Conservation (phyloP, 805 yeast genomes). For the Candida coquimbonensis region DNA sequence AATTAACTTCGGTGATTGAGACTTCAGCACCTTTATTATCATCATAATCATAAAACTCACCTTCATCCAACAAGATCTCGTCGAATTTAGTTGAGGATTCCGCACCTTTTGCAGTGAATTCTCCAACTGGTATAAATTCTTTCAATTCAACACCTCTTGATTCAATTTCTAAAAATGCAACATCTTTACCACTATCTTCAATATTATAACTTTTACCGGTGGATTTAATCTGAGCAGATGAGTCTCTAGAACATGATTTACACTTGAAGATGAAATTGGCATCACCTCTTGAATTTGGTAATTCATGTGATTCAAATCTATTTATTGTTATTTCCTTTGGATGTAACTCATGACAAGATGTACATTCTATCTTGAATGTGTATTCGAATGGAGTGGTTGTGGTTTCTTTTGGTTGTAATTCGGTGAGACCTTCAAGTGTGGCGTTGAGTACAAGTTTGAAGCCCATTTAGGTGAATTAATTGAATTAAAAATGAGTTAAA, state of each 20-base stretch:
- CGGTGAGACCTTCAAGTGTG: slow-evolving; percentile 29
- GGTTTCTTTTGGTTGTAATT: slow-evolving; percentile 53
- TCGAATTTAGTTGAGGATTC: slow-evolving; percentile 45
- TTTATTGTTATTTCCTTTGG: slow-evolving; percentile 64
- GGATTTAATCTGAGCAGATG: slow-evolving; percentile 20
- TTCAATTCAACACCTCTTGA: slow-evolving; percentile 76
- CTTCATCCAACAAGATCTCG: slow-evolving; percentile 67
- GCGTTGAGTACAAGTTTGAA: slow-evolving; percentile 28
- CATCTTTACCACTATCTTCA: slow-evolving; percentile 38
- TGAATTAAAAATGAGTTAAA: not conserved
- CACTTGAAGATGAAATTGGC: slow-evolving; percentile 81
- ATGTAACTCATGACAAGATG: slow-evolving; percentile 72
- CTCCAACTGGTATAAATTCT: slow-evolving; percentile 63
- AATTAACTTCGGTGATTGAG: slow-evolving; percentile 64
- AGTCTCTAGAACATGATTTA: slow-evolving; percentile 43
- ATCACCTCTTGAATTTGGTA: slow-evolving; percentile 69
- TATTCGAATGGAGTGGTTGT: slow-evolving; percentile 62
- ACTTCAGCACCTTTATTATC: slow-evolving; percentile 79
- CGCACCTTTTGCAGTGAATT: slow-evolving; percentile 47
- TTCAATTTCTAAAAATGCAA: slow-evolving; percentile 62
- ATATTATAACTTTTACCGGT: slow-evolving; percentile 19
- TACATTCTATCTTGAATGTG: slow-evolving; percentile 67
- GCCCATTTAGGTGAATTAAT: slow-evolving; percentile 10
- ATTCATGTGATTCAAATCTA: slow-evolving; percentile 54
- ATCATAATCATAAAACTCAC: slow-evolving; percentile 95